phyloP scores from a whole-genome alignment of 768 basidiomycete genomes.

The Suillus americanus region DNA sequence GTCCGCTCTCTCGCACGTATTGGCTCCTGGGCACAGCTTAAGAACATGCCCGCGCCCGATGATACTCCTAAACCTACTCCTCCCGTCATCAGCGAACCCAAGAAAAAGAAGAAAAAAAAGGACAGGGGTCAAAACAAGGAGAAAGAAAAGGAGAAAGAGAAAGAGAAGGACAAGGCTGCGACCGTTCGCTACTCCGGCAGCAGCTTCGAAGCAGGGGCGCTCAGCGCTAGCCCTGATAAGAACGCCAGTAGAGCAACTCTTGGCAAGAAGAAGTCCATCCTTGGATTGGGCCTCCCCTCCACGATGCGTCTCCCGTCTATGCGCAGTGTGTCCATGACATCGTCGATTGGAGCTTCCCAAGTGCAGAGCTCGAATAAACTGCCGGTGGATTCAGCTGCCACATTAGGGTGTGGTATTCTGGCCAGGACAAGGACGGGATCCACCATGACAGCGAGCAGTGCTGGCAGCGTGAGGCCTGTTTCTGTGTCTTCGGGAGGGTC shows the following conservation, averaged over 20 bases:
- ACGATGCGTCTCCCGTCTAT: slow-evolving; percentile 44
- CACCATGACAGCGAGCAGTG: slow-evolving; percentile 32
- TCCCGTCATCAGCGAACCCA: slow-evolving; percentile 18
- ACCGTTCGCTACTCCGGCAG: slow-evolving; percentile 51
- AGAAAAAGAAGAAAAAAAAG: slow-evolving; percentile 39
- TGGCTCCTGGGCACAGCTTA: slow-evolving; percentile 68
- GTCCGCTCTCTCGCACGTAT: slow-evolving; percentile 72
- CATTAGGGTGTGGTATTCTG: slow-evolving; percentile 31
- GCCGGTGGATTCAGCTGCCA: slow-evolving; percentile 33
- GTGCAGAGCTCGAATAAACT: slow-evolving; percentile 17
- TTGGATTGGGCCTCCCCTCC: slow-evolving; percentile 63
- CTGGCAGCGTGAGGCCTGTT: slow-evolving; percentile 47
- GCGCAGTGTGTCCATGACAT: slow-evolving; percentile 36
- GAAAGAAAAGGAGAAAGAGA: slow-evolving; percentile 22
- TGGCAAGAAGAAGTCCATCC: slow-evolving; percentile 56
- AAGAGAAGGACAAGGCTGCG: slow-evolving; percentile 33
- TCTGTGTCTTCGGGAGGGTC: slow-evolving; percentile 43
- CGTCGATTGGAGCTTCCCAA: slow-evolving; percentile 28
- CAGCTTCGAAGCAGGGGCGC: slow-evolving; percentile 68
- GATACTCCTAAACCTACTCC: slow-evolving; percentile 20
- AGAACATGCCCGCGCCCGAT: slow-evolving; percentile 35
- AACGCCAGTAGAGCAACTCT: slow-evolving; percentile 11
- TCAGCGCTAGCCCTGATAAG: slow-evolving; percentile 37
- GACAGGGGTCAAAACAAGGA: slow-evolving; percentile 27
- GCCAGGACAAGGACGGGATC: slow-evolving; percentile 38